phyloP scores from a whole-genome alignment of 768 basidiomycete genomes.

The Rhodosporidiobolus odoratus region DNA sequence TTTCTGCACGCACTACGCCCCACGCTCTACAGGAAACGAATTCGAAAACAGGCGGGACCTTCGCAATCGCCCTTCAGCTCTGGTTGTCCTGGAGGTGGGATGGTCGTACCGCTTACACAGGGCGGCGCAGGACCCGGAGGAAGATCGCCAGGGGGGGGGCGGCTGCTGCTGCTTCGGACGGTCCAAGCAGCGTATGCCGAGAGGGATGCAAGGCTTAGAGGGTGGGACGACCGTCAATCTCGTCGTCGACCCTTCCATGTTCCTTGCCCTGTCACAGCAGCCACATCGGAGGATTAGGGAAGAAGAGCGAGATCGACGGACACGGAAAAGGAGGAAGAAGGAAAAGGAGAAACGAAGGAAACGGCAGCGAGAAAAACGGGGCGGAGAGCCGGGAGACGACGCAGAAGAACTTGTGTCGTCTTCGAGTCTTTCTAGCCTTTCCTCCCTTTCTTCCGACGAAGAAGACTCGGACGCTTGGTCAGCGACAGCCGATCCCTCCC shows the following conservation, averaged over 20 bases:
- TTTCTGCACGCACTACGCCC: constrained; percentile 12
- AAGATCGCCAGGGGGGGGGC: no score
- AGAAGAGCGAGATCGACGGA: neutral
- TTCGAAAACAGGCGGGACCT: no score
- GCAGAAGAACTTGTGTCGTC: neutral
- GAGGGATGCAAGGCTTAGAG: neutral
- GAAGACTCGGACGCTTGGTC: neutral
- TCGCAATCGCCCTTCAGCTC: no score
- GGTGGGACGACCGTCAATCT: constrained; percentile 17
- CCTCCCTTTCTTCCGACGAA: neutral
- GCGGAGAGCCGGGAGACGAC: neutral
- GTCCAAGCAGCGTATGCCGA: no score
- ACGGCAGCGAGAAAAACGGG: neutral
- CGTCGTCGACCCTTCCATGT: constrained; percentile 12
- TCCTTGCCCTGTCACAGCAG: neutral
- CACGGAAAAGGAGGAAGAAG: neutral
- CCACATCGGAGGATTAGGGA: neutral
- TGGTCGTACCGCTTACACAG: neutral
- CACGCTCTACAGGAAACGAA: neutral
- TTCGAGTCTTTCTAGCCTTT: neutral
- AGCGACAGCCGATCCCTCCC: neutral
- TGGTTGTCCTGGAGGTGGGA: neutral
- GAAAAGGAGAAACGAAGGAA: neutral
- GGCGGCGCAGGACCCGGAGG: neutral
- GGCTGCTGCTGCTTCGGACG: constrained; percentile 4